Evolutionary conservation across 78 protist species (phyloP).

Genomic region (Guillardia theta): DNA sequence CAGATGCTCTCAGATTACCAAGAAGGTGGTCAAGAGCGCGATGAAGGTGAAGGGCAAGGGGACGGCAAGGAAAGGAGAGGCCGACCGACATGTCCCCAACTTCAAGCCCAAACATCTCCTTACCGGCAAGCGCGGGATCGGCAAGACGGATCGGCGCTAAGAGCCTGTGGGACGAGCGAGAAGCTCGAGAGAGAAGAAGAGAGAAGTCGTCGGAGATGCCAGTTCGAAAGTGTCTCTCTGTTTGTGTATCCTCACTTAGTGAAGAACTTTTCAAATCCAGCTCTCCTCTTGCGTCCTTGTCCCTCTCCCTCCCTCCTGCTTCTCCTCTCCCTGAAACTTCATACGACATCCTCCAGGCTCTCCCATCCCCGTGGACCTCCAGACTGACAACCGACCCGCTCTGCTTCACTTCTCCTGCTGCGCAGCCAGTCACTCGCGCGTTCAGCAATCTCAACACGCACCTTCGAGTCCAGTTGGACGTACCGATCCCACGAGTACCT

Average conservation of each 20-base stretch:
- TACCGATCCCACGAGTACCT: no score
- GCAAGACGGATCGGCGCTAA: constrained; percentile 85
- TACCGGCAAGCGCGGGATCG: constrained; percentile 91
- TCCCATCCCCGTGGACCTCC: no score
- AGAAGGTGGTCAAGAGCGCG: neutral
- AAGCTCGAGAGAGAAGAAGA: neutral
- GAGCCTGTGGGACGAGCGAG: neutral
- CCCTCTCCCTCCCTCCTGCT: neutral
- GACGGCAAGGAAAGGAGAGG: constrained; percentile 75
- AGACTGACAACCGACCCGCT: no score
- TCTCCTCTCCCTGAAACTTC: neutral
- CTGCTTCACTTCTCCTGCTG: no score
- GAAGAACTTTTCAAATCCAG: neutral
- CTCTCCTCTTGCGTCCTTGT: neutral
- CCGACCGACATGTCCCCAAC: constrained; percentile 69
- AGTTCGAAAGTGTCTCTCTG: neutral
- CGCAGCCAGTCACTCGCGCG: no score
- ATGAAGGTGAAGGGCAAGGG: constrained; percentile 53
- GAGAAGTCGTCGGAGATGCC: neutral
- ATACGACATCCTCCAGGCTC: neutral
- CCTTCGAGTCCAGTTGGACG: no score
- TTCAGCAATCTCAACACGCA: no score
- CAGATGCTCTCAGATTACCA: neutral
- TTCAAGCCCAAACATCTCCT: constrained; percentile 84
- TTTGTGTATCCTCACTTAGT: neutral